Conservation (phyloP, 305 asterid genomes). For the Plantago rigida region DNA sequence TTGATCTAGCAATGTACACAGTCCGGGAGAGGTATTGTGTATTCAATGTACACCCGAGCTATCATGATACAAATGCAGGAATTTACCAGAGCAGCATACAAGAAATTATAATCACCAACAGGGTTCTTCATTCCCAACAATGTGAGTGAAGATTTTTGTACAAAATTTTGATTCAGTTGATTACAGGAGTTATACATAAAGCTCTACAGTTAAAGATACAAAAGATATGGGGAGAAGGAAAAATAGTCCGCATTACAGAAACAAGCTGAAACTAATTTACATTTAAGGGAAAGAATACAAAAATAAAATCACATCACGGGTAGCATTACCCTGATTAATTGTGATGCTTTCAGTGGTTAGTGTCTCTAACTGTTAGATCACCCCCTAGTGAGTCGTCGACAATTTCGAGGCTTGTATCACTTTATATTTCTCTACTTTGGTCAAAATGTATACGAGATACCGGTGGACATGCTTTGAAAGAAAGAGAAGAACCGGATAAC, state of each 20-base stretch:
- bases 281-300: constrained; percentile 24
- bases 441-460: constrained; percentile 25
- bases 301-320: constrained; percentile 23
- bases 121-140: constrained; percentile 16
- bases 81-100: neutral
- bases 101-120: neutral
- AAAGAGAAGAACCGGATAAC: constrained; percentile 19
- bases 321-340: constrained; percentile 30
- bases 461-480: constrained; percentile 9
- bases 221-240: constrained; percentile 9
- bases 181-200: constrained; percentile 4
- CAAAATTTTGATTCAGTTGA: constrained; percentile 22
- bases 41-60: neutral
- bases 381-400: constrained; percentile 26
- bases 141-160: constrained; percentile 22
- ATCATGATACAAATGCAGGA: neutral
- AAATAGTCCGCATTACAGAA: constrained; percentile 24
- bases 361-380: constrained; percentile 43
- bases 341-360: constrained; percentile 36
- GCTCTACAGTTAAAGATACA: constrained; percentile 43
- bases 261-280: constrained; percentile 40
- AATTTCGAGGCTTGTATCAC: constrained; percentile 19
- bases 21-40: no score
- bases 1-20: no score
- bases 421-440: constrained; percentile 32